phyloP scores from a whole-genome alignment of 2,329 filamentous ascomycete genomes.

The Grosmannia huntii region DNA sequence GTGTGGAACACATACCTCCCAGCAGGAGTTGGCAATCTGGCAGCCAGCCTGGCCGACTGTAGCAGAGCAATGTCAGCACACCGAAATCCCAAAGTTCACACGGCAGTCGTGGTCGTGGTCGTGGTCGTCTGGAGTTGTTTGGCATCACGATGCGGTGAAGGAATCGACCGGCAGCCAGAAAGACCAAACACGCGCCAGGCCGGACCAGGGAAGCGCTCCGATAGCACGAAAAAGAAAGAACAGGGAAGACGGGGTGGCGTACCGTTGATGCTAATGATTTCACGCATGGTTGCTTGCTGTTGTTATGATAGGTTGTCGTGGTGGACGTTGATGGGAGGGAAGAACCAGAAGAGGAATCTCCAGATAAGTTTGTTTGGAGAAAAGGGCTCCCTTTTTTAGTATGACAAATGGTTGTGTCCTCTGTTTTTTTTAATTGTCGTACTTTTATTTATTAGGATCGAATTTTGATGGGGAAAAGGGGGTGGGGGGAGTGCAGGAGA shows the following conservation, averaged over 20 bases:
- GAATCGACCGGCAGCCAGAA: constrained; percentile 4
- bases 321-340: not conserved
- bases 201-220: not conserved
- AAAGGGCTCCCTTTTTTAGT: constrained; percentile 5
- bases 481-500: constrained; percentile 1
- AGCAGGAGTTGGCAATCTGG: constrained; percentile 99
- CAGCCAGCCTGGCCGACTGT: constrained; percentile 99
- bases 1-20: constrained; percentile 65
- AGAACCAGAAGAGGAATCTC: not conserved
- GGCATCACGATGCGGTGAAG: constrained; percentile 11
- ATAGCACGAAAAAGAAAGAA: constrained; percentile 4
- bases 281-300: constrained; percentile 66
- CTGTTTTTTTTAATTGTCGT: constrained; percentile 3
- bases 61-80: constrained; percentile 38
- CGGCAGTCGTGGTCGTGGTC: not conserved
- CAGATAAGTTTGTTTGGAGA: constrained; percentile 1
- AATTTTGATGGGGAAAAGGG: constrained; percentile 8
- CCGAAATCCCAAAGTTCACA: constrained; percentile 2
- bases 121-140: not conserved
- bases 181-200: constrained; percentile 12
- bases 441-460: constrained; percentile 2
- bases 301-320: not conserved
- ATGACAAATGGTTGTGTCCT: constrained; percentile 4
- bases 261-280: constrained; percentile 99
- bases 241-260: constrained; percentile 25